Base-by-base conservation (phyloP, 2,329 filamentous ascomycete species). In the Diplodia sapinea region DNA sequence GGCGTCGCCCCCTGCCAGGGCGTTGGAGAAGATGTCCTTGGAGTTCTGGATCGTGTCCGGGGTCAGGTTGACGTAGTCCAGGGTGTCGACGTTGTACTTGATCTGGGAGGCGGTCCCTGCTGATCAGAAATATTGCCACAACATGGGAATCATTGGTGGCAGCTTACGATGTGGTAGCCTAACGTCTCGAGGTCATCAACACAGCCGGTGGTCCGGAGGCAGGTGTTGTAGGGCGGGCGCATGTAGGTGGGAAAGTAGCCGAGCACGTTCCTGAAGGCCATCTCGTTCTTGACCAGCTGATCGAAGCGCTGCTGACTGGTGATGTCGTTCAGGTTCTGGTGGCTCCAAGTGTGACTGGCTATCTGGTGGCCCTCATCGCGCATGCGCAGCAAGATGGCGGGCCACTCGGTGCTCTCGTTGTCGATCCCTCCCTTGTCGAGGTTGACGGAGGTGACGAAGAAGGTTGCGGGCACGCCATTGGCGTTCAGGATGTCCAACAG, bases 391-490 rank as follows among this genome's bases (percentile, higher is more conserved):
- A 85, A 72, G 31, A 83, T 71, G n/a, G 57, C 71, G 3, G 78
- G 72, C 78, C 78, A 83, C 4, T 64, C 70, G 4, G 70, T 74
- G 4, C 71, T 69, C 2, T 72, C 68, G 23, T 78, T 76, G 66
- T 85, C 81, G 3, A 85, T 87, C 70, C 81, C 75, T 36, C 85
- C 85, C 75, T 87, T 87, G 71, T 81, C 81, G 36, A 84, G 79
- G 75, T 86, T 87, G 75, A 83, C 86, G 3, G 85, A 85, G 6
- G 83, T 87, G 69, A 90, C 81, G 76, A 90, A 91, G 75, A 91
- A 91, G 2, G 89, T 91, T 1, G 87, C 89, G 70, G 86, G 88
- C 13, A 86, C 88, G 31, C 83, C 79, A 73, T 89, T 88, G 29
- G 78, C 80, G 68, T 83, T 82, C 54, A 91, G 82, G 63, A 89